Conservation (phyloP, 495 filamentous ascomycete species). For the Tricharina praecox region DNA sequence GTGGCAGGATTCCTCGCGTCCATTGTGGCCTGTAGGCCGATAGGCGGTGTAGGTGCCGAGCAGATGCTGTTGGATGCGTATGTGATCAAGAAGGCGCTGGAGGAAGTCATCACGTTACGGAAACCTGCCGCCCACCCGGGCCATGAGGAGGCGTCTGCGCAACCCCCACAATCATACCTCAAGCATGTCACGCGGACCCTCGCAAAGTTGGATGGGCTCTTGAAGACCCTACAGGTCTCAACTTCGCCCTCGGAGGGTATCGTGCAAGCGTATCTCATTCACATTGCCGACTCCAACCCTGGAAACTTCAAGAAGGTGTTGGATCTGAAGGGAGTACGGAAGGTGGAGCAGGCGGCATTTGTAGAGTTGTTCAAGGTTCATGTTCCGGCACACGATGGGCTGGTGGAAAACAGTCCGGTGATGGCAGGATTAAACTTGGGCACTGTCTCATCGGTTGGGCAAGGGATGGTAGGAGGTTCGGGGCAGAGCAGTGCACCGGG, state of each 20-base stretch:
- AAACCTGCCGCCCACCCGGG: constrained; percentile 20
- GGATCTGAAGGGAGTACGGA: constrained; percentile 76
- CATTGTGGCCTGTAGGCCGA: constrained; percentile 72
- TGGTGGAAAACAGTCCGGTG: constrained; percentile 27
- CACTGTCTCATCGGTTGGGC: constrained; percentile 14
- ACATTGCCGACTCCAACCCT: constrained; percentile 78
- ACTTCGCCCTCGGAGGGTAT: constrained; percentile 80
- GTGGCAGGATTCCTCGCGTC: constrained; percentile 62
- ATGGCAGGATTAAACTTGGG: constrained; percentile 28
- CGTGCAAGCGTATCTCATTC: constrained; percentile 89
- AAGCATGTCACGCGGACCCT: constrained; percentile 79
- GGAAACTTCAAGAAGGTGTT: constrained; percentile 93
- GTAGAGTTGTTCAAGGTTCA: constrained; percentile 81
- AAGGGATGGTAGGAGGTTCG: constrained; percentile 27
- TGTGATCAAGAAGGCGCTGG: constrained; percentile 67
- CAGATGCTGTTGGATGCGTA: constrained; percentile 96
- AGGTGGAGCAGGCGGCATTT: constrained; percentile 63
- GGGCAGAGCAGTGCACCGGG: constrained; percentile 49
- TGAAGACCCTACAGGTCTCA: constrained; percentile 93
- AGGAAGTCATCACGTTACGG: constrained; percentile 45
- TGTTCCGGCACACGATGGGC: constrained; percentile 42
- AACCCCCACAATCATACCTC: constrained; percentile 44
- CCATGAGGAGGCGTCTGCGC: constrained; percentile 29
- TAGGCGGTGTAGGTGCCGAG: constrained; percentile 90
- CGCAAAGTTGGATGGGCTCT: constrained; percentile 72